phyloP scores from a whole-genome alignment of 2,329 filamentous ascomycete genomes.

The Colletotrichum sp. region DNA sequence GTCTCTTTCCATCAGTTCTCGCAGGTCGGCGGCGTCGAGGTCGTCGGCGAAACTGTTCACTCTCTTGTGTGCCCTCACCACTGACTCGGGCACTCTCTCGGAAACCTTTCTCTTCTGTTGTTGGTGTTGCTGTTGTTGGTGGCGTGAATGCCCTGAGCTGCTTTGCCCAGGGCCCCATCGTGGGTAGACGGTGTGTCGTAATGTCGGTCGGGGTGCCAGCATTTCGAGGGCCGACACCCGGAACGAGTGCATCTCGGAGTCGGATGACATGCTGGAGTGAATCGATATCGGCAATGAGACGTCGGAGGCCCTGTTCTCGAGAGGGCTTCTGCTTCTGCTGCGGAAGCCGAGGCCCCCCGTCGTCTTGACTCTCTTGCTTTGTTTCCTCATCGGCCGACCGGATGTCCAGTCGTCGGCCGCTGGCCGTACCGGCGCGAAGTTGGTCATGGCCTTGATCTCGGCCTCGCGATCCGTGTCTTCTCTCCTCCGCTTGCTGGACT shows the following conservation, averaged over 20 bases:
- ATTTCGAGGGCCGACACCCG: slow-evolving; percentile 80
- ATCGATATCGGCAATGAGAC: slow-evolving; percentile 79
- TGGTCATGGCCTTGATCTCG: slow-evolving; percentile 86
- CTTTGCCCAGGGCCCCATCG: slow-evolving; percentile 54
- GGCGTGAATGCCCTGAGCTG: slow-evolving; percentile 50
- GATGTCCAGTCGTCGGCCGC: slow-evolving; percentile 64
- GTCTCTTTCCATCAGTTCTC: slow-evolving; percentile 91
- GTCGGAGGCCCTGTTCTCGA: slow-evolving; percentile 71
- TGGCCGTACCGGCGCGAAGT: slow-evolving; percentile 69
- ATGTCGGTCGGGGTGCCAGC: slow-evolving; percentile 84
- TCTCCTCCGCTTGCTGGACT: slow-evolving; percentile 78
- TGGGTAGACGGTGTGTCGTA: slow-evolving; percentile 74
- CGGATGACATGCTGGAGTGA: slow-evolving; percentile 76
- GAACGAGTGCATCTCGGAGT: slow-evolving; percentile 78
- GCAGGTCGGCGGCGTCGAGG: slow-evolving; percentile 81
- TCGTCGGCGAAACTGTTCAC: slow-evolving; percentile 81
- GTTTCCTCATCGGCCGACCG: slow-evolving; percentile 63
- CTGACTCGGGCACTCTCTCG: slow-evolving; percentile 61
- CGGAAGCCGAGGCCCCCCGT: slow-evolving; percentile 42
- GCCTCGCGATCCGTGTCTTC: slow-evolving; percentile 81
- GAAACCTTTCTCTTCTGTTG: slow-evolving; percentile 57
- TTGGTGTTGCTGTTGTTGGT: slow-evolving; percentile 29
- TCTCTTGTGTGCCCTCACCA: slow-evolving; percentile 64
- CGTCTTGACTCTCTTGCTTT: slow-evolving; percentile 70
- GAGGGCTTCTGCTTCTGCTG: slow-evolving; percentile 41